These are phyloP conservation scores for Globisporangium uncinulatum DNA, from an alignment of 352 stramenopile species.

Conservation along the genomic window DNA sequence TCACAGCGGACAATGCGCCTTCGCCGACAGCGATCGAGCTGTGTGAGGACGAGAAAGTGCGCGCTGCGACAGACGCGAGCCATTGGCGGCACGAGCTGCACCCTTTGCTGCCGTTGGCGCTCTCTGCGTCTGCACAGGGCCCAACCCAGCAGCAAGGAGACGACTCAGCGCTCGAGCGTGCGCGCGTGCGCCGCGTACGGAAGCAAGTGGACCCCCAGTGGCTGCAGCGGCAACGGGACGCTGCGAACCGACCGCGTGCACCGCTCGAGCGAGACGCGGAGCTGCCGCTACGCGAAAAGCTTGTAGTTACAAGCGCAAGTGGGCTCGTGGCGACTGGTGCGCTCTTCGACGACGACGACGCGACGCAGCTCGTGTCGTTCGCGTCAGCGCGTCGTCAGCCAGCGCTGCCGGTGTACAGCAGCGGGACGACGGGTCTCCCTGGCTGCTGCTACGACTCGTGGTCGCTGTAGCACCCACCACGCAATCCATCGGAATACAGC, in stretches of 20 bases:
- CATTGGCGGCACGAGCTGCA: conserved; percentile 18
- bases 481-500: too few relatives aligned
- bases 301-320: conserved; percentile 23
- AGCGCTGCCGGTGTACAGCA: conserved; percentile 23
- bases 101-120: conserved; percentile 1
- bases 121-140: not conserved
- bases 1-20: conserved; percentile 5
- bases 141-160: conserved; percentile 3
- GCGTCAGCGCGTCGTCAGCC: conserved; percentile 7
- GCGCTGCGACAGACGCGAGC: conserved; percentile 53
- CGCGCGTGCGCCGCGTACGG: conserved; percentile 47
- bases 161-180: conserved; percentile 31
- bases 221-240: conserved; percentile 47
- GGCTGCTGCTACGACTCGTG: conserved; percentile 54
- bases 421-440: conserved; percentile 36
- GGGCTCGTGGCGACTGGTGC: conserved; percentile 34
- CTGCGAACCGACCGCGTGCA: conserved; percentile 35
- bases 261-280: conserved; percentile 49
- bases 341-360: conserved; percentile 37
- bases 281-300: conserved; percentile 36
- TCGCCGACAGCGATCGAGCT: conserved; percentile 10
- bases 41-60: conserved; percentile 24
- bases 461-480: conserved; percentile 2
- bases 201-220: conserved; percentile 67
- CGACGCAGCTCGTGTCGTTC: conserved; percentile 19